phyloP scores from a whole-genome alignment of 2,329 filamentous ascomycete genomes.

The Neonectria hederae region DNA sequence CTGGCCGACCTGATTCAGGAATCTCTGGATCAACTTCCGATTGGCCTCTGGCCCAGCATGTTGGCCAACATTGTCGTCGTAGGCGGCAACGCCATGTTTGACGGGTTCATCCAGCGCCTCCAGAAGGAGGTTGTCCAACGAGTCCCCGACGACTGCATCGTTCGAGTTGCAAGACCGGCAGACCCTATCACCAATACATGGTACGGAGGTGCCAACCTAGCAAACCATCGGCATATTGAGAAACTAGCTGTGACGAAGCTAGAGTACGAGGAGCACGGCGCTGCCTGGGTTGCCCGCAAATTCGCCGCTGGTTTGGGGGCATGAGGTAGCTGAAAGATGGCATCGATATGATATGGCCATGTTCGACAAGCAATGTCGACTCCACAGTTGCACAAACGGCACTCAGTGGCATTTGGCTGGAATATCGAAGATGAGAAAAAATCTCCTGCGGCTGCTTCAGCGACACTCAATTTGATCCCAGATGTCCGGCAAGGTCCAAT shows the following conservation, averaged over 20 bases:
- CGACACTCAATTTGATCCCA: neutral
- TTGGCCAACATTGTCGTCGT: conserved; percentile 89
- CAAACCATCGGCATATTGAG: conserved; percentile 73
- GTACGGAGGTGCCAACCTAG: conserved; percentile 83
- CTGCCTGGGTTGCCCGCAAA: conserved; percentile 75
- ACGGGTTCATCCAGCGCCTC: conserved; percentile 83
- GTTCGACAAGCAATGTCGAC: neutral
- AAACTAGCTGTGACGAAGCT: conserved; percentile 81
- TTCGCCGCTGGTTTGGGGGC: conserved; percentile 59
- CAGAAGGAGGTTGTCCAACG: conserved; percentile 77
- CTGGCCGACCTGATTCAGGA: conserved; percentile 85
- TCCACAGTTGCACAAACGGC: no score
- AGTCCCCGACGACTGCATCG: conserved; percentile 79
- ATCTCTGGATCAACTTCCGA: conserved; percentile 76
- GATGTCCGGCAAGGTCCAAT: neutral
- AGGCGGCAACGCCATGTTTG: conserved; percentile 82
- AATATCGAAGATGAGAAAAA: neutral
- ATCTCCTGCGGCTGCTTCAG: neutral
- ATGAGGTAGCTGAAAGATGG: conserved; percentile 15
- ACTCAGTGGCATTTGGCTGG: neutral
- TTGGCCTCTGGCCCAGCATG: conserved; percentile 84
- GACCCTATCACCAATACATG: conserved; percentile 85
- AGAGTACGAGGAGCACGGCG: conserved; percentile 90
- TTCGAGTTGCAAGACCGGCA: conserved; percentile 74
- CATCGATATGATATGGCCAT: neutral